Evolutionary conservation across 305 asterid genomes (phyloP).

Genomic region (Fraxinus nigra): DNA sequence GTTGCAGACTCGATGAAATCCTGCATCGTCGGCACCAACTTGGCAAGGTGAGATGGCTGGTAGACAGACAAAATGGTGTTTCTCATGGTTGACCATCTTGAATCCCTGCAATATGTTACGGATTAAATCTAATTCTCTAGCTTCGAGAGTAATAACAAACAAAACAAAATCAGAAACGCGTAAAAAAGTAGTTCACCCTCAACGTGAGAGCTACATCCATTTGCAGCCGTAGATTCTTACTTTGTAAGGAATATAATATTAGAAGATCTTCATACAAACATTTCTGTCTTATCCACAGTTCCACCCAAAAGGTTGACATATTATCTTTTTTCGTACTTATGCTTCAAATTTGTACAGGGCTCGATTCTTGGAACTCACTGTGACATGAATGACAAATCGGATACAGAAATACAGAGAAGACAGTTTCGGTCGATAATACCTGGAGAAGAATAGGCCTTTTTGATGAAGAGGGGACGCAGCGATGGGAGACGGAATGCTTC

Average conservation of each 20-base stretch:
- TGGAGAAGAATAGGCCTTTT: conserved; percentile 89
- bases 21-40: conserved; percentile 85
- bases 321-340: neutral
- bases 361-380: neutral
- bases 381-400: neutral
- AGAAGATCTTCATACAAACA: neutral
- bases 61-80: conserved; percentile 77
- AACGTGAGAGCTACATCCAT: neutral
- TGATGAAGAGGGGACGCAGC: conserved; percentile 94
- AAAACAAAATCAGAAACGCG: neutral
- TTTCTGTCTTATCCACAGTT: neutral
- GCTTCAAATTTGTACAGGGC: neutral
- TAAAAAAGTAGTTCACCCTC: neutral
- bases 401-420: neutral
- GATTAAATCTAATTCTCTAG: neutral
- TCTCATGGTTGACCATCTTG: conserved; percentile 90
- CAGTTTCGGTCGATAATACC: conserved; percentile 29
- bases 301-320: neutral
- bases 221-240: neutral
- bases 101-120: conserved; percentile 46
- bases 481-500: conserved; percentile 97
- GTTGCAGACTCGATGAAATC: conserved; percentile 59
- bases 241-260: neutral
- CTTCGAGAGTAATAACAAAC: neutral
- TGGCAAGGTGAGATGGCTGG: conserved; percentile 92